phyloP scores from a whole-genome alignment of 768 basidiomycete genomes.

The Cyclocybe aegerita region DNA sequence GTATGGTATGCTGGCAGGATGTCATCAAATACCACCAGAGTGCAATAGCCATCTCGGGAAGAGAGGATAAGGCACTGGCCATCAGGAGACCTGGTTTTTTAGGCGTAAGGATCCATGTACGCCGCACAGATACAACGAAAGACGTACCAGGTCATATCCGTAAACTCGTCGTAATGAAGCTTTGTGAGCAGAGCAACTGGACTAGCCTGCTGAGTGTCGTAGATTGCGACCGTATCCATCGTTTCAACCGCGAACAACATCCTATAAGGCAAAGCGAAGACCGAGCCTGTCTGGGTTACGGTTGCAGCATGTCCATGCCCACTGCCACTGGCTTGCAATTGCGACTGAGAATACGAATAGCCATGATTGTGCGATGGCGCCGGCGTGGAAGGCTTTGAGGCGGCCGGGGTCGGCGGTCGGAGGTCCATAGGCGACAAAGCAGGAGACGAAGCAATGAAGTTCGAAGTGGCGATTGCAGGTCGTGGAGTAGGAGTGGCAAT shows the following conservation, averaged over 20 bases:
- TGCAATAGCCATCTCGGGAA: slow-evolving; percentile 96
- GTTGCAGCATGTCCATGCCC: slow-evolving; percentile 3
- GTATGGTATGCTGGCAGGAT: slow-evolving; percentile 85
- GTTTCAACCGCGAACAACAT: slow-evolving; percentile 96
- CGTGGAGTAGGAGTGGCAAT: slow-evolving; percentile 53
- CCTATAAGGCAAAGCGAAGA: slow-evolving; percentile 90
- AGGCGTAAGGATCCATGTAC: slow-evolving; percentile 5
- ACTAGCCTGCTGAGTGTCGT: slow-evolving; percentile 94
- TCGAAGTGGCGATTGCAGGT: slow-evolving; percentile 29
- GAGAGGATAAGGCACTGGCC: slow-evolving; percentile 91
- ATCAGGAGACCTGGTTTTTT: slow-evolving; percentile 79
- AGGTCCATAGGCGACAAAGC: slow-evolving; percentile 54
- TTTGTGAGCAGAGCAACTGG: slow-evolving; percentile 92
- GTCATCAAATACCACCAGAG: slow-evolving; percentile 92
- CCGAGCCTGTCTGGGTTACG: slow-evolving; percentile 45
- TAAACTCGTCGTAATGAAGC: slow-evolving; percentile 96
- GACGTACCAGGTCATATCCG: slow-evolving; percentile 90
- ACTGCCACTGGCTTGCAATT: slow-evolving; percentile 15
- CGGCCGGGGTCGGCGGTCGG: slow-evolving; percentile 61
- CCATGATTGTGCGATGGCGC: slow-evolving; percentile 25
- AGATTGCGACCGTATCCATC: slow-evolving; percentile 92
- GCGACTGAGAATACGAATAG: slow-evolving; percentile 6
- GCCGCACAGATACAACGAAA: background rate
- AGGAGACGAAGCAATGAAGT: slow-evolving; percentile 38
- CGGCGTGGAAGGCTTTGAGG: slow-evolving; percentile 55